Conservation (phyloP, 768 basidiomycete genomes). For the Boletus patriciae region DNA sequence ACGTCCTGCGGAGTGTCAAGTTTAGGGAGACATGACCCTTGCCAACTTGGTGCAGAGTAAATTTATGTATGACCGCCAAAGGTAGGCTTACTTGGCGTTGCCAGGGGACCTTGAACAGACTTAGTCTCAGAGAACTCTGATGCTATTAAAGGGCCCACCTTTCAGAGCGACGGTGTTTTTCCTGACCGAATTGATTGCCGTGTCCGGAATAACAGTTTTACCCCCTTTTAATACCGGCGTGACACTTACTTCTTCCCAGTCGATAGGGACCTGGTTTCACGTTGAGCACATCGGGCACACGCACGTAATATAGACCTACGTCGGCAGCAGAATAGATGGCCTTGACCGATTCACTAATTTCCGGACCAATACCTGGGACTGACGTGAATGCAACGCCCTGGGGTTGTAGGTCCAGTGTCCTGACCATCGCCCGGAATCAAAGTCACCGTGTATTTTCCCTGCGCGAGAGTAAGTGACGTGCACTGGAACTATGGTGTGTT, state of each 20-base stretch:
- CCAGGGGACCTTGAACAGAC: conserved; percentile 70
- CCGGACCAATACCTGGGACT: conserved; percentile 88
- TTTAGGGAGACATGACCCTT: conserved; percentile 99
- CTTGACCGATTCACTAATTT: conserved; percentile 96
- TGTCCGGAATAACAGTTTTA: conserved; percentile 95
- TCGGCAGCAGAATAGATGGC: conserved; percentile 88
- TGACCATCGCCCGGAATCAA: conserved; percentile 95
- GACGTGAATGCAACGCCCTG: conserved; percentile 17
- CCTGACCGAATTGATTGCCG: conserved; percentile 87
- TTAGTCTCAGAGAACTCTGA: conserved; percentile 13
- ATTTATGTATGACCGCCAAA: conserved; percentile 6
- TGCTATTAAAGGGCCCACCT: conserved; percentile 48
- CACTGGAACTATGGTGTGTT: background rate
- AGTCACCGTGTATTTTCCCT: conserved; percentile 98
- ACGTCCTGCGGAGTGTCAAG: conserved; percentile 93
- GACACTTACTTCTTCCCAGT: conserved; percentile 99
- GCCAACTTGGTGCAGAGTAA: conserved; percentile 62
- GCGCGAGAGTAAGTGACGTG: conserved; percentile 8
- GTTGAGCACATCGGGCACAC: conserved; percentile 12
- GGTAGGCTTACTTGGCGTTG: conserved; percentile 83
- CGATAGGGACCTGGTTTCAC: conserved; percentile 78
- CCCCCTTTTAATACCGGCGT: conserved; percentile 91
- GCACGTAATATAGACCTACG: conserved; percentile 40
- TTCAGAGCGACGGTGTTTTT: conserved; percentile 98
- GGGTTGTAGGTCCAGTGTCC: conserved; percentile 11